These are phyloP conservation scores for Crithidia fasciculata DNA, from an alignment of 208 protist genomes.

Conservation along the genomic window DNA sequence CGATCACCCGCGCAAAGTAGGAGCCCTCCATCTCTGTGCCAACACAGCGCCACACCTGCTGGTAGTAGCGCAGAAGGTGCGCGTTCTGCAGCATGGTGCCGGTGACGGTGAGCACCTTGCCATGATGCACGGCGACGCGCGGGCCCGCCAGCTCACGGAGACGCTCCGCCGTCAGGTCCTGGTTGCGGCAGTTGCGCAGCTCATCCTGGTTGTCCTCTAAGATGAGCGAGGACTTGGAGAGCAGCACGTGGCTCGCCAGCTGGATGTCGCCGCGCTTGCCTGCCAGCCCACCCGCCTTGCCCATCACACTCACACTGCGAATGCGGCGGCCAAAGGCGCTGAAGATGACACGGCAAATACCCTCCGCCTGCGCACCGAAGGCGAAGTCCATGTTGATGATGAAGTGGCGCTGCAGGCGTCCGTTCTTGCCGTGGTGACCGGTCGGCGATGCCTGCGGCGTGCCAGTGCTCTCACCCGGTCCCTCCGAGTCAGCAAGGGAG, in stretches of 20 bases:
- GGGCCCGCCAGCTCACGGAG: constrained; percentile 65
- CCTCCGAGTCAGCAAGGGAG: too few relatives aligned
- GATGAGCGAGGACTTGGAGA: constrained; percentile 86
- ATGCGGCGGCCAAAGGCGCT: constrained; percentile 82
- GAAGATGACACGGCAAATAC: constrained; percentile 81
- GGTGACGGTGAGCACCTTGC: constrained; percentile 83
- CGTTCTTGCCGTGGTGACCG: constrained; percentile 12
- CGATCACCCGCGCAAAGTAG: constrained; percentile 87
- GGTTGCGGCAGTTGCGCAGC: constrained; percentile 82
- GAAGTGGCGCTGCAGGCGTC: constrained; percentile 66
- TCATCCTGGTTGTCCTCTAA: constrained; percentile 86
- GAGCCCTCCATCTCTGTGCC: constrained; percentile 91
- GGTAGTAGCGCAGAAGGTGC: constrained; percentile 82
- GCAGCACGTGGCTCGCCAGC: constrained; percentile 82
- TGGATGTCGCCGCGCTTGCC: constrained; percentile 90
- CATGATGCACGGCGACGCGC: constrained; percentile 59
- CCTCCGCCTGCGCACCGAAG: constrained; percentile 90
- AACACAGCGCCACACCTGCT: constrained; percentile 82
- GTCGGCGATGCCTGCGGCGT: constrained; percentile 5
- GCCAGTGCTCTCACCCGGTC: too few relatives aligned
- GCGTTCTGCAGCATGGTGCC: constrained; percentile 90
- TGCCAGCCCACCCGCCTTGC: constrained; percentile 88
- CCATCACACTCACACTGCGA: constrained; percentile 88
- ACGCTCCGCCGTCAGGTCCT: constrained; percentile 61
- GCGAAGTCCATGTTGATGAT: constrained; percentile 94